Base-by-base conservation (phyloP, 2,329 filamentous ascomycete genomes). In the Colletotrichum lindemuthianum region DNA sequence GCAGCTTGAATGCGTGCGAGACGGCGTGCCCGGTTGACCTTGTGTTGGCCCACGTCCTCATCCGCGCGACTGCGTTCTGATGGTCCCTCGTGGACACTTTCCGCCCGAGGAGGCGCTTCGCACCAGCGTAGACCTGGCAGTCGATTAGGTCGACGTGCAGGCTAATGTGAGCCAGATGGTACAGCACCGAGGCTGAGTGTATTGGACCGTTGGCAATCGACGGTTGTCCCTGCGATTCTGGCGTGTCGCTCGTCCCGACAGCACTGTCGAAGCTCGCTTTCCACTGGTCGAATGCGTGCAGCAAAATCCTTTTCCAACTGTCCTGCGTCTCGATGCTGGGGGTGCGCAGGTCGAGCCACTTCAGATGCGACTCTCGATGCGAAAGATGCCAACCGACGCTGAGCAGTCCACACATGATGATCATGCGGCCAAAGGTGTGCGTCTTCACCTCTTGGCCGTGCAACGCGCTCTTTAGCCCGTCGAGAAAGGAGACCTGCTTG, bases 381-480 rank as follows among this genome's bases (percentile, higher is more conserved):
- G 92, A 92, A 80, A 97, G 89, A 72, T 97, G 93, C 93, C 92
- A 97, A 65, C 90, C 93, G 6, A 97, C 92, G 69, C 92, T 96
- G n/a, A 97, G 81, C 40, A 97, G 80, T 0, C 94, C 93, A 1
- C 92, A 92, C 90, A 97, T 96, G 70, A 97, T 86, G 68, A 96
- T 93, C 70, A 92, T 96, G 52, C 93, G 88, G 2, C 93, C 93
- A 72, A 97, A 97, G 0, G 92, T 90, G 73, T 97, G 95, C 1
- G 93, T 97, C 57, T 88, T 88, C 13, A 97, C 92, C 51, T 88
- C 88, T 68, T 94, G 88, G 2, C 90, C 91, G 67, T 95, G 94
- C 3, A 97, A 80, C 0, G 92, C 95, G 63, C 89, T 88, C 77
- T 96, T 96, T 24, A 97, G 82, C 0, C 91, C 92, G 65, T 97